A percentile compares a stretch with the other conserved stretches of the same genome.
These are phyloP conservation scores for Malbranchea cinnamomea DNA, from an alignment of 2,329 filamentous ascomycete species.

Conservation along the genomic window DNA sequence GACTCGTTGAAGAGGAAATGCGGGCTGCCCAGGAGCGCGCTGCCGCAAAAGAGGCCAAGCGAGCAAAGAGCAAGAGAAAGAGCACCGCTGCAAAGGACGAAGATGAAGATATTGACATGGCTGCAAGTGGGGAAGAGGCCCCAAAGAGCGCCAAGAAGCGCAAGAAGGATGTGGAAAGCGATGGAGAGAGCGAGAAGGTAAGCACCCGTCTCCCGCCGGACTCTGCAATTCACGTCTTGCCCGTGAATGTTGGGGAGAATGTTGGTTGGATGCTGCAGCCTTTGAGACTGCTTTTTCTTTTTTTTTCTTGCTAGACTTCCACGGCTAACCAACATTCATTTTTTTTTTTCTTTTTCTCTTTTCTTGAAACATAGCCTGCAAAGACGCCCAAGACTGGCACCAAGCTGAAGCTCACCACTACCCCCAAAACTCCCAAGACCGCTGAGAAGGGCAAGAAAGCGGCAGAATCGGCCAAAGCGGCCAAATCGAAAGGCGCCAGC, in stretches of 20 bases:
- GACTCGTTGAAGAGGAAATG: slow-evolving; percentile 39
- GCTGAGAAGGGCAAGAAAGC: slow-evolving; percentile 32
- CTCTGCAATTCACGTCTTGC: too few species aligned
- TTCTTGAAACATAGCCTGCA: slow-evolving; percentile 34
- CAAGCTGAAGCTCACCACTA: slow-evolving; percentile 38
- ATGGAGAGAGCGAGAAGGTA: slow-evolving; percentile 59
- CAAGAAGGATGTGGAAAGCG: slow-evolving; percentile 53
- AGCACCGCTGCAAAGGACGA: slow-evolving; percentile 34
- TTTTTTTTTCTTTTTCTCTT: slow-evolving; percentile 6
- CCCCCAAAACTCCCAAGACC: slow-evolving; percentile 42
- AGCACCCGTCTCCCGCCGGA: too few species aligned
- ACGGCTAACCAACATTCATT: slow-evolving; percentile 8
- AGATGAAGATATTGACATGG: slow-evolving; percentile 41
- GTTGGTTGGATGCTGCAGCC: neutral
- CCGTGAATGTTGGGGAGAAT: too few species aligned
- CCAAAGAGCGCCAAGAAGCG: slow-evolving; percentile 57
- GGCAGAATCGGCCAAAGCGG: slow-evolving; percentile 37
- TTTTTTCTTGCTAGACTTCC: slow-evolving; percentile 3
- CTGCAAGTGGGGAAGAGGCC: slow-evolving; percentile 35
- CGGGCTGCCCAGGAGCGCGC: slow-evolving; percentile 52
- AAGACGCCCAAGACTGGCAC: slow-evolving; percentile 48
- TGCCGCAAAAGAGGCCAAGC: slow-evolving; percentile 40
- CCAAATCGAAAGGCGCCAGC: slow-evolving; percentile 38
- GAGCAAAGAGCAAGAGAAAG: slow-evolving; percentile 37
- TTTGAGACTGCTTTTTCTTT: slow-evolving; percentile 8